A percentile compares a stretch with the other conserved stretches of the same genome.
Conservation (phyloP, 495 filamentous ascomycete genomes). For the Filosporella fistucella region DNA sequence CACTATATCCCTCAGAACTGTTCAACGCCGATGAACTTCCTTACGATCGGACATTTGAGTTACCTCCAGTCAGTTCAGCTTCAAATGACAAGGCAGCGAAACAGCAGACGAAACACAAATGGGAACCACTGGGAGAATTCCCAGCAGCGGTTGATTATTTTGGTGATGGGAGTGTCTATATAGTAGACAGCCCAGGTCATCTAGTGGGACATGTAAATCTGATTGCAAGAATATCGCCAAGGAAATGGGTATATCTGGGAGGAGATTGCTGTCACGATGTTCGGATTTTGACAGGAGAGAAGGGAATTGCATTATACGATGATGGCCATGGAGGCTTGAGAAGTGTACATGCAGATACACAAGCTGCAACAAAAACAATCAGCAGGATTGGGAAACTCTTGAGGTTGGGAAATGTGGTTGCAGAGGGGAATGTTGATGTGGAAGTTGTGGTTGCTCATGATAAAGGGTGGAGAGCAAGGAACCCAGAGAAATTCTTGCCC, state of each 20-base stretch:
- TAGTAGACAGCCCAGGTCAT: conserved; percentile 6
- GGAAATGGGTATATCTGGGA: conserved; percentile 8
- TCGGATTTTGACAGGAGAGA: conserved; percentile 3
- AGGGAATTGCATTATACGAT: conserved; percentile 3
- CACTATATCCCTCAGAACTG: neutral
- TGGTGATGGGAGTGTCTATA: neutral
- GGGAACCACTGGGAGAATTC: neutral
- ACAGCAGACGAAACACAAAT: neutral
- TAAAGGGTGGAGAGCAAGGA: neutral
- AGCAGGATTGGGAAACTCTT: conserved; percentile 1
- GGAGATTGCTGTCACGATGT: conserved; percentile 6
- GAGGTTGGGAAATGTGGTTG: neutral
- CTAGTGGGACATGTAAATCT: conserved; percentile 5
- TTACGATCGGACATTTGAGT: neutral
- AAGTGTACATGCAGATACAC: conserved; percentile 4
- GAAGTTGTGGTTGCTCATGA: conserved; percentile 10
- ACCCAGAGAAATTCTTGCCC: conserved; percentile 1
- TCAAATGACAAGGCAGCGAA: neutral
- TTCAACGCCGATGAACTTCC: conserved; percentile 2
- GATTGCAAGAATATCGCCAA: neutral
- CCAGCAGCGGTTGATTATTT: neutral
- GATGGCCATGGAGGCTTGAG: neutral
- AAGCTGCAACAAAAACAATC: neutral
- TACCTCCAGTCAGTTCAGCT: neutral
- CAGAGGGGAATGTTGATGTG: neutral